Evolutionary conservation across 345 rosid genomes (phyloP).

Genomic region (Psidium guajava): DNA sequence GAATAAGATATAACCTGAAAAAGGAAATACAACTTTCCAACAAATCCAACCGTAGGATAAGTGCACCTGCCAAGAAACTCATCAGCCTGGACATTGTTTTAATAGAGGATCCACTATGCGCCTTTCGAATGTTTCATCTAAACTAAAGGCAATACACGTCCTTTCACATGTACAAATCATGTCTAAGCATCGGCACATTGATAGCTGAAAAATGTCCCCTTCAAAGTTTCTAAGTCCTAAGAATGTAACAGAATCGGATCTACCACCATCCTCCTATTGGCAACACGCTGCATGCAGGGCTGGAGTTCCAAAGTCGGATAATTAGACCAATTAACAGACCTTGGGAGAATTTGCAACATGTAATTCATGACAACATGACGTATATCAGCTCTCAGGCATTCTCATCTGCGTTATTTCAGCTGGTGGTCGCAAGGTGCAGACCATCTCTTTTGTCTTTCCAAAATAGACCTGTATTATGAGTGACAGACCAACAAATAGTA

Average conservation of each 20-base stretch:
- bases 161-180: neutral
- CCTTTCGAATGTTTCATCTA: neutral
- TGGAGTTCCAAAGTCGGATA: neutral
- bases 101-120: neutral
- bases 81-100: neutral
- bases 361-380: neutral
- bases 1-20: neutral
- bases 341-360: neutral
- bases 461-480: conserved; percentile 72
- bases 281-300: neutral
- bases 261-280: neutral
- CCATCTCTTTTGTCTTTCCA: conserved; percentile 98
- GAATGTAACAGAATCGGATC: neutral
- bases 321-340: neutral
- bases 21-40: neutral
- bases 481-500: neutral
- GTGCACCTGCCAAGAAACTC: neutral
- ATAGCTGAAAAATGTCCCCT: neutral
- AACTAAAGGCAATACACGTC: neutral
- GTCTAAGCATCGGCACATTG: neutral
- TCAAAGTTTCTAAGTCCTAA: neutral
- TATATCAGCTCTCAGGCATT: conserved; percentile 33
- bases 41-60: neutral
- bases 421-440: conserved; percentile 84
- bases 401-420: conserved; percentile 59